Percentiles rank a stretch among this genome's conserved stretches.
Conservation (phyloP, 176 grass and related monocot species). For the Miscanthus lutarioriparius region DNA sequence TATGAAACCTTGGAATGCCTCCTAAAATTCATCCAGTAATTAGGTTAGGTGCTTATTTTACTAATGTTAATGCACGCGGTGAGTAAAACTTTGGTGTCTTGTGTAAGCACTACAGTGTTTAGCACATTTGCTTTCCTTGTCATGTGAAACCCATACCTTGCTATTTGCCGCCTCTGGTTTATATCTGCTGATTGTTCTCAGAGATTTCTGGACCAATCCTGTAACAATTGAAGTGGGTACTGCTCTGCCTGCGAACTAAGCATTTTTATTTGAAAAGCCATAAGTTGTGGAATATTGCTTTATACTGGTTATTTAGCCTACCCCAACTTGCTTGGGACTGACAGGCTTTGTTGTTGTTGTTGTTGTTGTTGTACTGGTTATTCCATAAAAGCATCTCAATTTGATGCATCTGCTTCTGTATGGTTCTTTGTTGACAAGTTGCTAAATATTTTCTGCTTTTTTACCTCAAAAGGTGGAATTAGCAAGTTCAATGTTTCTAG, state of each 20-base stretch:
- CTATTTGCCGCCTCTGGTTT: not conserved
- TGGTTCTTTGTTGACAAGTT: constrained; percentile 5
- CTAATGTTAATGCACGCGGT: not conserved
- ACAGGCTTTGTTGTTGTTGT: too few relatives aligned
- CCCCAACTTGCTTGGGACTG: too few relatives aligned
- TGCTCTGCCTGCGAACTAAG: constrained; percentile 18
- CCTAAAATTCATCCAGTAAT: not conserved
- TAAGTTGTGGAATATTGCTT: constrained; percentile 18
- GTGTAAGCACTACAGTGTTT: not conserved
- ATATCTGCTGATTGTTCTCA: constrained; percentile 8
- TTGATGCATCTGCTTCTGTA: not conserved
- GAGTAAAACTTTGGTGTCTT: not conserved
- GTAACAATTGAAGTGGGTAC: not conserved
- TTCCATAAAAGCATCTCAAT: constrained; percentile 14
- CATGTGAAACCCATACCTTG: not conserved
- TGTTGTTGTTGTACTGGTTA: not conserved
- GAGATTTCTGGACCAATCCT: not conserved
- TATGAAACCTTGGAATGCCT: not conserved
- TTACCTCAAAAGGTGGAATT: constrained; percentile 9
- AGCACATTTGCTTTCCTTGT: constrained; percentile 1
- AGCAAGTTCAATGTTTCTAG: constrained; percentile 7
- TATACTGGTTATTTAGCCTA: not conserved
- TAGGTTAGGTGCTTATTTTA: constrained; percentile 8
- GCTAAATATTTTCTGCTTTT: not conserved
- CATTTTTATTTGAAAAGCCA: not conserved